Percentiles rank a stretch among this genome's conserved stretches.
Evolutionary conservation across 2,329 filamentous ascomycete genomes (phyloP).

Genomic region (Decorospora gaudefroyi): DNA sequence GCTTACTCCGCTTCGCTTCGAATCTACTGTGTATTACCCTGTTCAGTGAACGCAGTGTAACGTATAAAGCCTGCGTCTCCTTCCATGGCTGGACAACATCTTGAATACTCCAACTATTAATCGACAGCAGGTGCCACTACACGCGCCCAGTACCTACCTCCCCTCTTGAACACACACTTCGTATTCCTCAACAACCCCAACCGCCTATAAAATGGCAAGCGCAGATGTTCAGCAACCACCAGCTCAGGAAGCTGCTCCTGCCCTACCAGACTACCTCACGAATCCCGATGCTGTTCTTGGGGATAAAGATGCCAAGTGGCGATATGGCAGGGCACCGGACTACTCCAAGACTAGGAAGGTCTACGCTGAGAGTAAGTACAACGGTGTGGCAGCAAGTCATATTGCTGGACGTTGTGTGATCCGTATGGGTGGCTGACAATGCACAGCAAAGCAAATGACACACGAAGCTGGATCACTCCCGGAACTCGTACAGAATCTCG

Average conservation of each 20-base stretch:
- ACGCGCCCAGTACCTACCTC: background rate
- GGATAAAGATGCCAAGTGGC: conserved; percentile 61
- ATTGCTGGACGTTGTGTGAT: conserved; percentile 1
- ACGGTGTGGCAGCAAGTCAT: background rate
- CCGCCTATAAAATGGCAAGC: conserved; percentile 31
- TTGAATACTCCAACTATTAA: background rate
- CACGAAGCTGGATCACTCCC: conserved; percentile 63
- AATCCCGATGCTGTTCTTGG: conserved; percentile 63
- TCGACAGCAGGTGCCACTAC: background rate
- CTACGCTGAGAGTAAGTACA: conserved; percentile 60
- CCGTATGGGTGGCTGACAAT: background rate
- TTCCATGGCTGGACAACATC: background rate
- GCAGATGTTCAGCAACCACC: conserved; percentile 34
- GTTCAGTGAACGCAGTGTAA: conserved; percentile 2
- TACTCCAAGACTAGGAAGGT: conserved; percentile 66
- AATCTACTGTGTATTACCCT: background rate
- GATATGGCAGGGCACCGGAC: conserved; percentile 64
- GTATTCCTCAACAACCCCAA: background rate
- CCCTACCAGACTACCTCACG: conserved; percentile 62
- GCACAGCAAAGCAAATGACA: conserved; percentile 60
- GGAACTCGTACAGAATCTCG: conserved; percentile 67
- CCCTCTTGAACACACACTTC: background rate
- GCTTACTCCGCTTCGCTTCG: conserved; percentile 9
- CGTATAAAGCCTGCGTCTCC: conserved; percentile 14
- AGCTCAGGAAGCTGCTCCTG: conserved; percentile 41